Evolutionary conservation across 2,329 filamentous ascomycete species (phyloP).

Genomic region (Leptographium galeiforme): DNA sequence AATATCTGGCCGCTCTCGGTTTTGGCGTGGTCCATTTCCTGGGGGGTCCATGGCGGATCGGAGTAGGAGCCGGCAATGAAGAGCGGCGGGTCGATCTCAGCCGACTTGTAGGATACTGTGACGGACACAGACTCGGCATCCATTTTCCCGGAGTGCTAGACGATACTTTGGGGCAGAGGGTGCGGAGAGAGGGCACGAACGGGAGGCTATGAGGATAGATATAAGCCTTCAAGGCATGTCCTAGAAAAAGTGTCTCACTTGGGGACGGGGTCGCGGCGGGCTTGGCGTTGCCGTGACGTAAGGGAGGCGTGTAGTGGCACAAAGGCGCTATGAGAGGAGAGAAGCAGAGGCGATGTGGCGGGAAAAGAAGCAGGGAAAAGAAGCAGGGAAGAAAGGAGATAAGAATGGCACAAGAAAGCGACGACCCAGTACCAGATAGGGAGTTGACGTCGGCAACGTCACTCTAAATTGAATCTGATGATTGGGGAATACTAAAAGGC

Average conservation of each 20-base stretch:
- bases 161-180: no score
- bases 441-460: background rate
- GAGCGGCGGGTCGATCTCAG: constrained; percentile 50
- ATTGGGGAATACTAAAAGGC: background rate
- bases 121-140: constrained; percentile 26
- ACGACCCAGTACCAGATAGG: background rate
- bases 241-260: no score
- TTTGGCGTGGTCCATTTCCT: constrained; percentile 47
- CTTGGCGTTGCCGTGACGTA: no score
- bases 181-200: background rate
- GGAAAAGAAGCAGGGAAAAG: background rate
- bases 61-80: constrained; percentile 59
- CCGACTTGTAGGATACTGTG: constrained; percentile 47
- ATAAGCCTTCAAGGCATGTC: no score
- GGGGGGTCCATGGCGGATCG: constrained; percentile 49
- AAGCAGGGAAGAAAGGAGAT: background rate
- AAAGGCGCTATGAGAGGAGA: no score
- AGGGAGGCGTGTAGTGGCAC: no score
- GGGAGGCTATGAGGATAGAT: background rate
- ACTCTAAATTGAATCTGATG: background rate
- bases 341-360: no score
- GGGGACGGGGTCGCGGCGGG: no score
- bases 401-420: background rate
- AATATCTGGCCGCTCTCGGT: constrained; percentile 43
- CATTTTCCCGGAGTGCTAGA: constrained; percentile 15